Conservation (phyloP, 192 early-diverging fungal genomes). For the Coemansia sp. region DNA sequence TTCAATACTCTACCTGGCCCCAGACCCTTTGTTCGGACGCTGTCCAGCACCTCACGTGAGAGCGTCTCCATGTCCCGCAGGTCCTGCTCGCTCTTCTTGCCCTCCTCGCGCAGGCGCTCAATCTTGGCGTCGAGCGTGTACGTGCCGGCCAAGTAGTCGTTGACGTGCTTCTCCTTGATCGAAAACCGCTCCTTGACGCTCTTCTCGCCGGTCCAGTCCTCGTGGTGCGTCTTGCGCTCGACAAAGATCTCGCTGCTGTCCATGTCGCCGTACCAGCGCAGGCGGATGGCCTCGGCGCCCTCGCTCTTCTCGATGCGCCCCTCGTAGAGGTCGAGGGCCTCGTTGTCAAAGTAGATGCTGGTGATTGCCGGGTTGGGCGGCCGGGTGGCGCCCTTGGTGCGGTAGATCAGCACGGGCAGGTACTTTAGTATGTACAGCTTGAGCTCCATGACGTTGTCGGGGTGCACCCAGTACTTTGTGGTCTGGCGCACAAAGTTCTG, state of each 20-base stretch:
- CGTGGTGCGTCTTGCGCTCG: slow-evolving; percentile 96
- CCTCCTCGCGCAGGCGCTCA: slow-evolving; percentile 71
- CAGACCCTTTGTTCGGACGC: slow-evolving; percentile 62
- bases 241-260: slow-evolving; percentile 84
- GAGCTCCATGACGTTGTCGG: slow-evolving; percentile 90
- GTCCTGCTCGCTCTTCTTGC: slow-evolving; percentile 70
- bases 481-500: slow-evolving; percentile 79
- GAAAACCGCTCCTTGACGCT: slow-evolving; percentile 85
- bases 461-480: slow-evolving; percentile 95
- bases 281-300: slow-evolving; percentile 83
- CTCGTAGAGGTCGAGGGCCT: slow-evolving; percentile 80
- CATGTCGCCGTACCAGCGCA: slow-evolving; percentile 95
- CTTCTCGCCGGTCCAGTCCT: slow-evolving; percentile 89
- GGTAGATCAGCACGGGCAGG: slow-evolving; percentile 86
- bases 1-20: slow-evolving; percentile 50
- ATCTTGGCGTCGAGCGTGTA: slow-evolving; percentile 70
- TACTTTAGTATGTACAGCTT: slow-evolving; percentile 87
- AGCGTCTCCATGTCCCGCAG: slow-evolving; percentile 66
- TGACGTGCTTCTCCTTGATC: slow-evolving; percentile 91
- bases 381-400: slow-evolving; percentile 65
- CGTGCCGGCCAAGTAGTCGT: slow-evolving; percentile 75
- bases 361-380: slow-evolving; percentile 83
- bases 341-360: slow-evolving; percentile 92
- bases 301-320: slow-evolving; percentile 82
- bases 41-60: slow-evolving; percentile 65